A percentile compares a stretch with the other conserved stretches of the same genome.
Evolutionary conservation across 768 basidiomycete genomes (phyloP).

Genomic region (Lactarius sp.): DNA sequence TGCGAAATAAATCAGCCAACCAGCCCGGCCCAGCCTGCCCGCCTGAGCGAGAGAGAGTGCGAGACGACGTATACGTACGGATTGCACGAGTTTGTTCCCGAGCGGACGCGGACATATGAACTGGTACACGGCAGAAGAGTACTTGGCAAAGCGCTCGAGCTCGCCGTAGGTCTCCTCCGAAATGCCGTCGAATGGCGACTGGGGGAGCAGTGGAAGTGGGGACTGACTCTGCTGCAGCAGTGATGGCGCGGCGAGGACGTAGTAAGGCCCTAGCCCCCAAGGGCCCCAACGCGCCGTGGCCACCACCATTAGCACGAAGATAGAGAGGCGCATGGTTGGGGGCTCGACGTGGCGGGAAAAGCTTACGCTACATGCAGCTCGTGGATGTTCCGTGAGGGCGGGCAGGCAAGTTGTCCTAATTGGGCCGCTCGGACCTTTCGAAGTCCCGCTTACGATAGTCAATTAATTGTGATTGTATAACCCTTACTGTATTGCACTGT

Average conservation of each 20-base stretch:
- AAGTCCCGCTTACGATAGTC: too few species aligned
- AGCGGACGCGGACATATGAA: constrained; percentile 44
- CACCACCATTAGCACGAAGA: neutral
- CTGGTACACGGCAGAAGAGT: constrained; percentile 48
- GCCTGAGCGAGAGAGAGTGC: neutral
- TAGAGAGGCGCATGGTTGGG: constrained; percentile 5
- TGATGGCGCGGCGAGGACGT: neutral
- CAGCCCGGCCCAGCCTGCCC: too few species aligned
- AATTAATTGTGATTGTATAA: too few species aligned
- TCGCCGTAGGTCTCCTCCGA: constrained; percentile 33
- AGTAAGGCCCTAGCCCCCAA: neutral
- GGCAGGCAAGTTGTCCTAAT: too few species aligned
- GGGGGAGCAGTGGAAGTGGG: neutral
- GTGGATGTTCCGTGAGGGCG: neutral
- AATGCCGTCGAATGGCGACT: neutral
- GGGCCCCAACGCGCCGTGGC: neutral
- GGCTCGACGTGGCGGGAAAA: neutral
- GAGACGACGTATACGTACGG: constrained; percentile 31
- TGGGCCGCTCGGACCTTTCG: too few species aligned
- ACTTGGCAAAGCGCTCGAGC: constrained; percentile 44
- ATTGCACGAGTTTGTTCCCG: constrained; percentile 40
- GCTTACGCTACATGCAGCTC: neutral
- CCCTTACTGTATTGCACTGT: too few species aligned
- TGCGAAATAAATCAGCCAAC: too few species aligned
- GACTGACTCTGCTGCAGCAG: neutral